These are phyloP conservation scores for Drechslera avenae DNA, from an alignment of 2,329 filamentous ascomycete genomes.

Conservation along the genomic window DNA sequence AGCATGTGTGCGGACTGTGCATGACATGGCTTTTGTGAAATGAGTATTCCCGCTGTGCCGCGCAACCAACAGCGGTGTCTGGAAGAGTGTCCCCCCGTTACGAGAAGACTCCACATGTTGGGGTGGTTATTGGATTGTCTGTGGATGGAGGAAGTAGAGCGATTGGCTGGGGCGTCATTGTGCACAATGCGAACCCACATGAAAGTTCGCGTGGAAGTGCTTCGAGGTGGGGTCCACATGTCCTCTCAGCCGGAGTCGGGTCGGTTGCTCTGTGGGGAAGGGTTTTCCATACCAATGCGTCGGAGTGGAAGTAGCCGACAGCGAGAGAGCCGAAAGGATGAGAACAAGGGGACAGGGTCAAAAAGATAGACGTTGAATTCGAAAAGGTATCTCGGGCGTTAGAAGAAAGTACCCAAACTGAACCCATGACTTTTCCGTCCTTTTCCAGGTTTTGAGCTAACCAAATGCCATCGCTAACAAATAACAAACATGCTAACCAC, in stretches of 20 bases:
- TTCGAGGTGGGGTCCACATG: constrained; percentile 4
- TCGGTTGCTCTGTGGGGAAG: constrained; percentile 20
- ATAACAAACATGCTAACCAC: constrained; percentile 13
- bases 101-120: background rate
- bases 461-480: constrained; percentile 14
- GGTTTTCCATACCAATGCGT: constrained; percentile 4
- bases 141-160: constrained; percentile 5
- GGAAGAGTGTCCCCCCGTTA: background rate
- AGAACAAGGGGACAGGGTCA: background rate
- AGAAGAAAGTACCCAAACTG: constrained; percentile 21
- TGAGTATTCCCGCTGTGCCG: too few species aligned
- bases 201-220: constrained; percentile 5
- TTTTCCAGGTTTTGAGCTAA: constrained; percentile 14
- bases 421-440: constrained; percentile 24
- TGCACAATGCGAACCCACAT: background rate
- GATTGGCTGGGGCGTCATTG: background rate
- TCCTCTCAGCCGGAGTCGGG: constrained; percentile 18
- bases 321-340: background rate
- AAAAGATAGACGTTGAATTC: constrained; percentile 16
- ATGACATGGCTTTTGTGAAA: too few species aligned
- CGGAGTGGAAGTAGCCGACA: background rate
- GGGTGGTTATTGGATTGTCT: background rate
- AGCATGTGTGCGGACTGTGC: too few species aligned
- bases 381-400: constrained; percentile 24
- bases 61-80: background rate